phyloP scores from a whole-genome alignment of 345 rosid genomes.

The Syzygium jambos region DNA sequence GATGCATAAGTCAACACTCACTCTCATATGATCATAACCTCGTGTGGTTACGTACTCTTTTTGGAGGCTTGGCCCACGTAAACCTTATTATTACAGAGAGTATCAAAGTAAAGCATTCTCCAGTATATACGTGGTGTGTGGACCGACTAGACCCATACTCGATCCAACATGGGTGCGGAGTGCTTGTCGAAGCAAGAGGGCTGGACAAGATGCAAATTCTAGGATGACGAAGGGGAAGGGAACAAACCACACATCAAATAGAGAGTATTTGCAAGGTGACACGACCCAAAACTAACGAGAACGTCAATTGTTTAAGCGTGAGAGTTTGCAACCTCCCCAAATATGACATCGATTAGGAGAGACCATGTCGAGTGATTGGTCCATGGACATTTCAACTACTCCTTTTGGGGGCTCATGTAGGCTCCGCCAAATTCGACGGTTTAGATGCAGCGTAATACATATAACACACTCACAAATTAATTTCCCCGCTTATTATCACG shows the following conservation, averaged over 20 bases:
- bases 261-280: background rate
- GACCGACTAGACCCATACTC: background rate
- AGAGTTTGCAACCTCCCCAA: background rate
- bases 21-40: no score
- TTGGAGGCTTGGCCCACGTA: background rate
- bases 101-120: fast-evolving
- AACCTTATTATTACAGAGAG: background rate
- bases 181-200: background rate
- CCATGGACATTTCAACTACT: background rate
- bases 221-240: background rate
- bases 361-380: background rate
- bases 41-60: fast-evolving
- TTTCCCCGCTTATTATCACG: background rate
- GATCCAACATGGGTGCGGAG: background rate
- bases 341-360: background rate
- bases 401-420: background rate
- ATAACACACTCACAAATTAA: background rate
- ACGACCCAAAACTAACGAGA: background rate
- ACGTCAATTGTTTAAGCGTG: background rate
- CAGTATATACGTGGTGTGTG: background rate
- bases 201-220: background rate
- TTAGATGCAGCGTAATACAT: background rate
- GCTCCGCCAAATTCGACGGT: background rate
- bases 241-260: background rate
- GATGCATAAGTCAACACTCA: background rate